Conservation (phyloP, 106 monocot species). For the Dendrobium catenatum region DNA sequence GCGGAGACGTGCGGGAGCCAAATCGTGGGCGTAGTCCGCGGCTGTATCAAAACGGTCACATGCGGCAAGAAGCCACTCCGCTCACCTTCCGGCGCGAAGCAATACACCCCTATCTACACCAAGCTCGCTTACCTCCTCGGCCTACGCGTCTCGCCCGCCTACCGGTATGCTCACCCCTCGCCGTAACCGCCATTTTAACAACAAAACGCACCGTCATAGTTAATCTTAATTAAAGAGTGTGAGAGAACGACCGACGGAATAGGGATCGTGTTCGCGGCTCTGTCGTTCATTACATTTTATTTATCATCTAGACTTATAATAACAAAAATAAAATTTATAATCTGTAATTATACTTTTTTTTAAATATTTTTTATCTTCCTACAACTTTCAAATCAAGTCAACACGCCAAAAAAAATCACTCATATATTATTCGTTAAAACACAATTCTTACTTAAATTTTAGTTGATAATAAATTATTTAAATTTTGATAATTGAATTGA, state of each 20-base stretch:
- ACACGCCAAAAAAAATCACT: no score
- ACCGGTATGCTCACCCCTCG: conserved; percentile 35
- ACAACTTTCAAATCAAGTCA: not conserved
- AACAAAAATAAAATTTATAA: not conserved
- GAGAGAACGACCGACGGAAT: no score
- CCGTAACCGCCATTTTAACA: not conserved
- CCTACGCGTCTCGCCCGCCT: conserved; percentile 78
- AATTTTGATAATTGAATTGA: no score
- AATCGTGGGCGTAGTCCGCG: conserved; percentile 62
- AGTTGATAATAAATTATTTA: no score
- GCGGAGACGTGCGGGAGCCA: conserved; percentile 34
- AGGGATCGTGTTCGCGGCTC: not conserved
- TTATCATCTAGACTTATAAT: not conserved
- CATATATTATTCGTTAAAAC: no score
- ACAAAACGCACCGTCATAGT: not conserved
- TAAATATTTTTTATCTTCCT: no score
- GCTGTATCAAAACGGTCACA: conserved; percentile 52
- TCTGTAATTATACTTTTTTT: no score
- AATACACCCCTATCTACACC: conserved; percentile 42
- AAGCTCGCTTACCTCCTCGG: conserved; percentile 92
- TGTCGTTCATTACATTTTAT: not conserved
- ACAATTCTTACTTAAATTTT: no score
- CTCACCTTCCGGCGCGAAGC: conserved; percentile 9
- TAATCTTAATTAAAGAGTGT: not conserved
- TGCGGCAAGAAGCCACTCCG: conserved; percentile 24